These are phyloP conservation scores for Claviceps africana DNA, from an alignment of 2,329 filamentous ascomycete genomes.

Conservation along the genomic window DNA sequence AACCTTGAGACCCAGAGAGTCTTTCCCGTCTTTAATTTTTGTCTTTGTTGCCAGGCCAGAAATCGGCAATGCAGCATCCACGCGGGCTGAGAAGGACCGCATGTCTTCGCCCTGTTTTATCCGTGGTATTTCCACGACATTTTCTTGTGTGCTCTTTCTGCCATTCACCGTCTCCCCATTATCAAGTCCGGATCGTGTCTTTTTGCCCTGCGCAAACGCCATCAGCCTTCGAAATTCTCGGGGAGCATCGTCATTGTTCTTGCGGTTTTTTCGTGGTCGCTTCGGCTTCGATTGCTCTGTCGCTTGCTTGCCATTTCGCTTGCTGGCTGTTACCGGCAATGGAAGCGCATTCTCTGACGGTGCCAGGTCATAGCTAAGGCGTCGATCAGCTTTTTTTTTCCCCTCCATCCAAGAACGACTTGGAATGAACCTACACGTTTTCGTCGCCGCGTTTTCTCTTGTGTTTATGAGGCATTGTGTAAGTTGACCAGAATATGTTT, in stretches of 20 bases:
- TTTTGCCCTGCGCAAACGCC: conserved; percentile 52
- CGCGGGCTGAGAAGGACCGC: conserved; percentile 66
- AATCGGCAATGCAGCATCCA: conserved; percentile 73
- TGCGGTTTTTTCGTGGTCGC: conserved; percentile 30
- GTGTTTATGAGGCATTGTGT: conserved; percentile 73
- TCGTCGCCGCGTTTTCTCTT: conserved; percentile 48
- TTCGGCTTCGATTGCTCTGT: conserved; percentile 28
- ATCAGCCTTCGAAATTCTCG: conserved; percentile 79
- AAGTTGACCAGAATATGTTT: conserved; percentile 2
- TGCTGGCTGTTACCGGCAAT: conserved; percentile 29
- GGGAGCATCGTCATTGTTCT: conserved; percentile 61
- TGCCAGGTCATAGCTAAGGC: conserved; percentile 34
- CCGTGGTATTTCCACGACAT: conserved; percentile 34
- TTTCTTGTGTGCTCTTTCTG: conserved; percentile 10
- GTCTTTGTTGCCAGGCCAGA: conserved; percentile 53
- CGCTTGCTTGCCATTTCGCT: conserved; percentile 13
- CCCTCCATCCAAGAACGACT: not conserved
- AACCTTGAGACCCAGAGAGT: conserved; percentile 50
- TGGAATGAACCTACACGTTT: conserved; percentile 30
- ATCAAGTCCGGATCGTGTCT: conserved; percentile 51
- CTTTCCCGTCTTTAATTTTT: conserved; percentile 41
- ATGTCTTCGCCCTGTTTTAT: conserved; percentile 77
- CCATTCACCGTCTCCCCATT: conserved; percentile 37
- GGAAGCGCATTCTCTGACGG: conserved; percentile 34
- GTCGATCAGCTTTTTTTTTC: conserved; percentile 7